Evolutionary conservation across 164 flowering plant genomes (phyloP).

Genomic region (Pachysandra terminalis): DNA sequence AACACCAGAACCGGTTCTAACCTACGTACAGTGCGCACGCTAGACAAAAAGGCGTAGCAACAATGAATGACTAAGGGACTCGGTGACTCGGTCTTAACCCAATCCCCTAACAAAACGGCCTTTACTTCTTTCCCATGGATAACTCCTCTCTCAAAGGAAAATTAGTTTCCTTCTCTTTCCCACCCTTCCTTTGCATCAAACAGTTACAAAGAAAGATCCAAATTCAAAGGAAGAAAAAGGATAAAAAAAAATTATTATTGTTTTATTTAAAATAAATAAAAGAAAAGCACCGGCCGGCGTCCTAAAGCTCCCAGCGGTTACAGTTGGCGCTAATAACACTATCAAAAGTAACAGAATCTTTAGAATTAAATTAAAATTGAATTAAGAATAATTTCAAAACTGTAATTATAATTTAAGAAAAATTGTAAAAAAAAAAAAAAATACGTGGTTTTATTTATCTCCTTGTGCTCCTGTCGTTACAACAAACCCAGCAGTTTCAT

Average conservation of each 20-base stretch:
- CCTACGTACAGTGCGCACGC: not conserved
- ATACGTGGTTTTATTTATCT: conserved; percentile 14
- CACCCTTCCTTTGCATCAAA: conserved; percentile 19
- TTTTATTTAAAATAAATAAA: not conserved
- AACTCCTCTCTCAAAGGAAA: conserved; percentile 21
- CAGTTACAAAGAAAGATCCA: conserved; percentile 29
- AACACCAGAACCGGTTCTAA: too few relatives aligned
- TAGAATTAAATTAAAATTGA: not conserved
- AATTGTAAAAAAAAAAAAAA: conserved; percentile 1
- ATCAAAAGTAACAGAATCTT: conserved; percentile 11
- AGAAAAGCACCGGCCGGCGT: conserved; percentile 11
- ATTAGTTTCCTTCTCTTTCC: conserved; percentile 29
- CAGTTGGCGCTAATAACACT: conserved; percentile 13
- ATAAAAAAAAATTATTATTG: not conserved
- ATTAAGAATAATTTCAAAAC: not conserved
- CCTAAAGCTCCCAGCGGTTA: conserved; percentile 9
- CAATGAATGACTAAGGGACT: not conserved
- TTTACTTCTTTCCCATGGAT: conserved; percentile 21
- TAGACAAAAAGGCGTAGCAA: not conserved
- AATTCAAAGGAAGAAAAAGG: conserved; percentile 11
- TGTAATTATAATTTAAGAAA: not conserved
- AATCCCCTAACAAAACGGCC: conserved; percentile 21
- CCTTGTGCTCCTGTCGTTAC: conserved; percentile 13
- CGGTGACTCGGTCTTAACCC: conserved; percentile 12
- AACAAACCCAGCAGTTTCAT: conserved; percentile 29